Conservation (phyloP, 1,139 yeast species). For the Candida albicans region DNA sequence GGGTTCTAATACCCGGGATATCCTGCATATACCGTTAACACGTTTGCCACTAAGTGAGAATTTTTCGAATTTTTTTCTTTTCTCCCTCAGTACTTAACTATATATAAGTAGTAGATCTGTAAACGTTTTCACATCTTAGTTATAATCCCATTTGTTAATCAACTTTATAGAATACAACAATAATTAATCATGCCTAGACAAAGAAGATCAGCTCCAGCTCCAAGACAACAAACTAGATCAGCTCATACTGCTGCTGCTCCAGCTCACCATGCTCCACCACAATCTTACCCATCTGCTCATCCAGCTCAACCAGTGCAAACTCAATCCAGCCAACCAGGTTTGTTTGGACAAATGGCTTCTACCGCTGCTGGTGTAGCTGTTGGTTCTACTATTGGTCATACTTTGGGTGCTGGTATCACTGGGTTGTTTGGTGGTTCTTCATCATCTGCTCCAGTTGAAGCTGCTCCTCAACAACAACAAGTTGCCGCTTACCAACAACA, state of each 20-base stretch:
- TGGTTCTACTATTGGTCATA: conserved; percentile 96
- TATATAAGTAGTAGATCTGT: not conserved
- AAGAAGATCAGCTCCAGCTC: conserved; percentile 65
- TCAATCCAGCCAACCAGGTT: conserved; percentile 66
- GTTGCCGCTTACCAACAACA: conserved; percentile 33
- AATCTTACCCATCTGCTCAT: conserved; percentile 34
- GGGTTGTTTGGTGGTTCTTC: conserved; percentile 86
- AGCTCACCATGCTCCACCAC: conserved; percentile 17
- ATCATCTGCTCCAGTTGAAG: conserved; percentile 52
- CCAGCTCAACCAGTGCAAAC: conserved; percentile 39
- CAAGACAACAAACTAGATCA: conserved; percentile 65
- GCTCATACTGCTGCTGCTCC: conserved; percentile 78
- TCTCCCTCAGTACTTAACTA: too few relatives aligned
- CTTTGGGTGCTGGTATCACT: conserved; percentile 91
- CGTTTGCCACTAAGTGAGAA: conserved; percentile 11
- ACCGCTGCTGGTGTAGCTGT: conserved; percentile 99
- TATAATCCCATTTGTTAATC: not conserved
- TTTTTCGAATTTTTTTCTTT: not conserved
- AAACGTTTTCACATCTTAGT: not conserved
- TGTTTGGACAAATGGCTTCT: conserved; percentile 96
- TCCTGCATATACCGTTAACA: not conserved
- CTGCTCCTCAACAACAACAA: conserved; percentile 44
- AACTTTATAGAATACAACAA: conserved; percentile 1
- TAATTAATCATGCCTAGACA: conserved; percentile 52
- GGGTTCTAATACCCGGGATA: too few relatives aligned